Percentiles rank a stretch among this genome's conserved stretches.
Evolutionary conservation across 805 yeast species (phyloP).

Genomic region (Starmerella khaoyaiensis): DNA sequence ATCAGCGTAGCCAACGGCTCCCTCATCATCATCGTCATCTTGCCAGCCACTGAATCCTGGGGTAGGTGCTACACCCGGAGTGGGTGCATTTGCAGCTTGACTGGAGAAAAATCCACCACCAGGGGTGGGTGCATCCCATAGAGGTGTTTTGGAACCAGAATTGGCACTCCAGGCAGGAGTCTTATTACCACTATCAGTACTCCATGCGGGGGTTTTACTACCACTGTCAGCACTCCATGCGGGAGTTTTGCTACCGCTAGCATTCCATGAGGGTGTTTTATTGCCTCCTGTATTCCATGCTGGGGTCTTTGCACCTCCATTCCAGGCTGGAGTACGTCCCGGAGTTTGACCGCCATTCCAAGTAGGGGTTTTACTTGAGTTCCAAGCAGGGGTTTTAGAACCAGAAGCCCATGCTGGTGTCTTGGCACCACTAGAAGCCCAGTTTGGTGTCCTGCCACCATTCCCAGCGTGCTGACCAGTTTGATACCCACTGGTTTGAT

Average conservation of each 20-base stretch:
- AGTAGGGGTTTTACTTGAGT: conserved; percentile 31
- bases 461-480: neutral
- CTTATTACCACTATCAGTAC: conserved; percentile 25
- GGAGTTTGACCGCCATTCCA: conserved; percentile 25
- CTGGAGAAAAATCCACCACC: conserved; percentile 21
- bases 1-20: conserved; percentile 29
- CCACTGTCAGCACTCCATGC: conserved; percentile 23
- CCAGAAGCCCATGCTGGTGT: conserved; percentile 28
- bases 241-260: conserved; percentile 18
- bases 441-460: conserved; percentile 10
- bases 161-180: conserved; percentile 24
- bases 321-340: conserved; percentile 26
- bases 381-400: conserved; percentile 45
- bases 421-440: conserved; percentile 27
- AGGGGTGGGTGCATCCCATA: conserved; percentile 13
- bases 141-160: conserved; percentile 1
- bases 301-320: conserved; percentile 37
- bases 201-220: conserved; percentile 31
- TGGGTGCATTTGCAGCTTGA: conserved; percentile 26
- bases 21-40: conserved; percentile 26
- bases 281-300: conserved; percentile 37
- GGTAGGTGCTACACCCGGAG: conserved; percentile 23
- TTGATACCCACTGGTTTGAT: neutral
- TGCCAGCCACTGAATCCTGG: conserved; percentile 26
- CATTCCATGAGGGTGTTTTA: conserved; percentile 32